phyloP scores from a whole-genome alignment of 73 alveolate species.

The Tetrahymena thermophila region DNA sequence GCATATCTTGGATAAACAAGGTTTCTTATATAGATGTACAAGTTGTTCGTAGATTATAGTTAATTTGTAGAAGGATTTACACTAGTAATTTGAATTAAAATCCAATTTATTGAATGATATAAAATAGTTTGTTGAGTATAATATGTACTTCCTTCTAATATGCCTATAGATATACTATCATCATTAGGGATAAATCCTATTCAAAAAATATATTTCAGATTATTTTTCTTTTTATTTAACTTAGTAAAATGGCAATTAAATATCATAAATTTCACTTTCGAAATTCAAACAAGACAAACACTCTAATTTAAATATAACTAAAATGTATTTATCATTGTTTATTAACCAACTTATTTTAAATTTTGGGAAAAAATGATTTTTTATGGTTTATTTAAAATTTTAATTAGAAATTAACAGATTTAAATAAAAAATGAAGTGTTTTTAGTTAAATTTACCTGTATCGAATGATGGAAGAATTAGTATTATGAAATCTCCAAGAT shows the following conservation, averaged over 20 bases:
- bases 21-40: not conserved
- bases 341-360: too few relatives aligned
- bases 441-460: not conserved
- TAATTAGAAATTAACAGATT: too few relatives aligned
- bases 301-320: too few relatives aligned
- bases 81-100: not conserved
- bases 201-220: not conserved
- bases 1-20: not conserved
- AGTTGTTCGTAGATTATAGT: not conserved
- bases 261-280: not conserved
- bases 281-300: too few relatives aligned
- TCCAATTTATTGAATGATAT: not conserved
- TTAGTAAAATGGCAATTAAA: too few relatives aligned
- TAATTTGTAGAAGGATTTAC: not conserved
- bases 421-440: too few relatives aligned
- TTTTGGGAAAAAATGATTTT: too few relatives aligned
- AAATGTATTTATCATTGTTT: too few relatives aligned
- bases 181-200: not conserved
- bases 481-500: not conserved
- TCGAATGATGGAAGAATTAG: not conserved
- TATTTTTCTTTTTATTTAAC: too few relatives aligned
- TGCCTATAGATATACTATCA: not conserved
- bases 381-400: too few relatives aligned
- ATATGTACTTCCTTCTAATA: not conserved
- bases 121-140: not conserved